phyloP scores from a whole-genome alignment of 768 basidiomycete genomes.

The Pleurotus pulmonarius region DNA sequence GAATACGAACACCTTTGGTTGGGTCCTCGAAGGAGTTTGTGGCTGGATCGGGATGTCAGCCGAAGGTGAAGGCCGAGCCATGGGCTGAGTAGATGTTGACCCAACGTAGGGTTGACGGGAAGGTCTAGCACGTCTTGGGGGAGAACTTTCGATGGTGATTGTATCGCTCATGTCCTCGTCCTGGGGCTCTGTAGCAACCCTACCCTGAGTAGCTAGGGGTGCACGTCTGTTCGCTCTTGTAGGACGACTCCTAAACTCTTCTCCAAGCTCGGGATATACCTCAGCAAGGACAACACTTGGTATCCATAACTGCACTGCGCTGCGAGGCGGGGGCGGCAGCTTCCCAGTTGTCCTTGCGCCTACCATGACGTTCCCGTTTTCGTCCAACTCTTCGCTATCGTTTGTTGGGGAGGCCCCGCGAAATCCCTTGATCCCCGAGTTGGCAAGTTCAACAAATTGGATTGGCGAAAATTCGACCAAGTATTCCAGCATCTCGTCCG shows the following conservation, averaged over 20 bases:
- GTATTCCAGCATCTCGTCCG: constrained; percentile 58
- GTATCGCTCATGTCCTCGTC: too few relatives aligned
- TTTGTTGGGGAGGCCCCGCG: constrained; percentile 12
- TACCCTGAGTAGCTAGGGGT: too few relatives aligned
- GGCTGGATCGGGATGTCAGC: too few relatives aligned
- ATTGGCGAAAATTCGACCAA: constrained; percentile 55
- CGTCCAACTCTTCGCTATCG: not conserved
- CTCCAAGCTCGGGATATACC: constrained; percentile 48
- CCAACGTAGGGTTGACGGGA: constrained; percentile 21
- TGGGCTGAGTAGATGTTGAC: constrained; percentile 2
- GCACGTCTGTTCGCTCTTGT: not conserved
- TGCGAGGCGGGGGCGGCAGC: constrained; percentile 35
- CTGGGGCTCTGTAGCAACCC: too few relatives aligned
- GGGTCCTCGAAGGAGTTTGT: not conserved
- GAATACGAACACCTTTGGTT: not conserved
- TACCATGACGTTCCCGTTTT: not conserved
- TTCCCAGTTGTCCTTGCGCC: constrained; percentile 20
- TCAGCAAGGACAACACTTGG: constrained; percentile 54
- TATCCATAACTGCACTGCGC: constrained; percentile 55
- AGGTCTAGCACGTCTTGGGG: constrained; percentile 19
- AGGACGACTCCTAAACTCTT: constrained; percentile 37
- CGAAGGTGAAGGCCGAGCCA: not conserved
- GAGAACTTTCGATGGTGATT: too few relatives aligned
- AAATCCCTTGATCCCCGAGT: constrained; percentile 42
- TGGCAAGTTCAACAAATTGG: constrained; percentile 46